Conservation (phyloP, 768 basidiomycete genomes). For the Amanita exitialis region DNA sequence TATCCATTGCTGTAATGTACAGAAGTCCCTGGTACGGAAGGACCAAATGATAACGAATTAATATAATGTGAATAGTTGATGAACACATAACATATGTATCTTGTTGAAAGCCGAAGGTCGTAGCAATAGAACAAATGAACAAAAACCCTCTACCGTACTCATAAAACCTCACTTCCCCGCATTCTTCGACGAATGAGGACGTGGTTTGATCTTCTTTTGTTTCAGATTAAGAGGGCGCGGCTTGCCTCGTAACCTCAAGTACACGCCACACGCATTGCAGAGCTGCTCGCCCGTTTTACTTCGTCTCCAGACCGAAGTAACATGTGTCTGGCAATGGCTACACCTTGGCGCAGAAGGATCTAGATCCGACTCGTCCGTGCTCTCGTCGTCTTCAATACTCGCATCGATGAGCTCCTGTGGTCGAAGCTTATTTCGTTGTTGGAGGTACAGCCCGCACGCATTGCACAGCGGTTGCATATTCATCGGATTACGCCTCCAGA, state of each 20-base stretch:
- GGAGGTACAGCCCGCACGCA: constrained; percentile 37
- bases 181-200: constrained; percentile 29
- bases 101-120: background rate
- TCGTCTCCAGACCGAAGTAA: constrained; percentile 40
- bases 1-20: background rate
- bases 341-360: constrained; percentile 35
- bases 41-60: background rate
- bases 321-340: constrained; percentile 38
- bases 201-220: constrained; percentile 38
- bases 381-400: constrained; percentile 29
- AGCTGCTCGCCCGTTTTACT: constrained; percentile 40
- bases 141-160: background rate
- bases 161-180: constrained; percentile 12
- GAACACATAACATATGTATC: background rate
- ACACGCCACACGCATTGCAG: constrained; percentile 44
- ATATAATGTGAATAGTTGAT: background rate
- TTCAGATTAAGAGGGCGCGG: constrained; percentile 34
- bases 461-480: constrained; percentile 37
- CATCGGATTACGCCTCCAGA: constrained; percentile 38
- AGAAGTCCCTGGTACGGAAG: background rate
- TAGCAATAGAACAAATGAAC: background rate
- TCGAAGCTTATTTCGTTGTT: constrained; percentile 35
- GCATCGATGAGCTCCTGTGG: constrained; percentile 42
- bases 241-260: constrained; percentile 34
- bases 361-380: constrained; percentile 26